These are phyloP conservation scores for Orbilia javanica DNA, from an alignment of 2,329 filamentous ascomycete species.

Conservation along the genomic window DNA sequence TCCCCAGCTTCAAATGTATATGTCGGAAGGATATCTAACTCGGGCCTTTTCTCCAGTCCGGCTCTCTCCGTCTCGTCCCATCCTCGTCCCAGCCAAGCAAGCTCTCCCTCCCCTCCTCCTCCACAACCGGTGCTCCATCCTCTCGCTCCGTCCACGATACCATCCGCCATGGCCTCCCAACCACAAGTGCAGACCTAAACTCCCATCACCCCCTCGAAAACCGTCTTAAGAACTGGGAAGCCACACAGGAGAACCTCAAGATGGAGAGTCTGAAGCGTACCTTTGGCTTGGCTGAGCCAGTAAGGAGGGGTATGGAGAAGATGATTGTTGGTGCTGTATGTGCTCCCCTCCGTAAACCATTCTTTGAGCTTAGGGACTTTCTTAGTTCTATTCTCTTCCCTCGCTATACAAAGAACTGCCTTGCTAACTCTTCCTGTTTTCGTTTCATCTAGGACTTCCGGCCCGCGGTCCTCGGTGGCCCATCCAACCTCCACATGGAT, in stretches of 20 bases:
- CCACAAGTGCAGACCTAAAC: slow-evolving; percentile 70
- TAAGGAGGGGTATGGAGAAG: slow-evolving; percentile 93
- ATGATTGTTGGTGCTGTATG: slow-evolving; percentile 74
- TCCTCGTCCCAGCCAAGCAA: slow-evolving; percentile 74
- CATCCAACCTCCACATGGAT: slow-evolving; percentile 84
- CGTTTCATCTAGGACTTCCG: slow-evolving; percentile 78
- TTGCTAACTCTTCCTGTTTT: slow-evolving; percentile 42
- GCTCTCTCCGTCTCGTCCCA: slow-evolving; percentile 84
- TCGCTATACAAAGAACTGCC: neutral
- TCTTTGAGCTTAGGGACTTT: neutral
- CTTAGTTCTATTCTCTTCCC: neutral
- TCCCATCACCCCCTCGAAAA: slow-evolving; percentile 90
- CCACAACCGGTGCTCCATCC: slow-evolving; percentile 81
- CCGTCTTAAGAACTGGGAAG: slow-evolving; percentile 88
- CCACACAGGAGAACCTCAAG: slow-evolving; percentile 86
- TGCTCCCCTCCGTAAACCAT: neutral
- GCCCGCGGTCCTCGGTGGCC: slow-evolving; percentile 69
- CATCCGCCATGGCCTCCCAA: slow-evolving; percentile 81
- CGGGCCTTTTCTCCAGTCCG: slow-evolving; percentile 73
- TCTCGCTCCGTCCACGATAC: slow-evolving; percentile 94
- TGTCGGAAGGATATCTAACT: slow-evolving; percentile 32
- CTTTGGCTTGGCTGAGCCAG: slow-evolving; percentile 92
- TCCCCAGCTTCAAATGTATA: neutral
- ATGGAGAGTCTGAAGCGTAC: slow-evolving; percentile 88
- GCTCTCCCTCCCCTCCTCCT: slow-evolving; percentile 73